A percentile compares a stretch with the other conserved stretches of the same genome.
phyloP scores from a whole-genome alignment of 768 basidiomycete species.

The Kwoniella pini region DNA sequence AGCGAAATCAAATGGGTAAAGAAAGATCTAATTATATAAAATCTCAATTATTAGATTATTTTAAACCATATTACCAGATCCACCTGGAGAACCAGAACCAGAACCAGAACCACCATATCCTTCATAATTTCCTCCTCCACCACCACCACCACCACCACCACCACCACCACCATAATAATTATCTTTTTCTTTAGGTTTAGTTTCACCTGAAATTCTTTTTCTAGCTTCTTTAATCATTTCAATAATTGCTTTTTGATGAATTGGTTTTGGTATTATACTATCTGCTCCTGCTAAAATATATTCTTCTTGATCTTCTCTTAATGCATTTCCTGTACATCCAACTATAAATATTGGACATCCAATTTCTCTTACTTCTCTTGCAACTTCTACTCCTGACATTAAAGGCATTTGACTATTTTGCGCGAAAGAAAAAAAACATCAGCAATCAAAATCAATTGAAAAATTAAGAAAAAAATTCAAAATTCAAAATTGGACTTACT shows the following conservation, averaged over 20 bases:
- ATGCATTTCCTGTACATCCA: slow-evolving; percentile 53
- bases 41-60: too few species aligned
- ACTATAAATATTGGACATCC: slow-evolving; percentile 50
- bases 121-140: too few species aligned
- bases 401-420: slow-evolving; percentile 52
- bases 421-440: too few species aligned
- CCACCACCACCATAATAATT: not conserved
- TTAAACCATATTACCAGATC: not conserved
- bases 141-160: too few species aligned
- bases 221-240: slow-evolving; percentile 49
- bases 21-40: too few species aligned
- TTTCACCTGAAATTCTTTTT: slow-evolving; percentile 46
- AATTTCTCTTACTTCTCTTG: slow-evolving; percentile 44
- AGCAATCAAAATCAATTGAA: not conserved
- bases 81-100: slow-evolving; percentile 9
- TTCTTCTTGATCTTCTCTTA: slow-evolving; percentile 53
- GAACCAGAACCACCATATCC: too few species aligned
- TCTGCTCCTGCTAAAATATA: slow-evolving; percentile 53
- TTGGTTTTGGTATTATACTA: slow-evolving; percentile 51
- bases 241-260: slow-evolving; percentile 44
- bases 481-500: slow-evolving; percentile 35
- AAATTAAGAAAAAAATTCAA: not conserved
- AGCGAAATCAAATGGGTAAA: too few species aligned
- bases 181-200: slow-evolving; percentile 30
- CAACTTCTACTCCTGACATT: slow-evolving; percentile 53